Conservation (phyloP, 2,329 filamentous ascomycete genomes). For the Verticillium nonalfalfae region DNA sequence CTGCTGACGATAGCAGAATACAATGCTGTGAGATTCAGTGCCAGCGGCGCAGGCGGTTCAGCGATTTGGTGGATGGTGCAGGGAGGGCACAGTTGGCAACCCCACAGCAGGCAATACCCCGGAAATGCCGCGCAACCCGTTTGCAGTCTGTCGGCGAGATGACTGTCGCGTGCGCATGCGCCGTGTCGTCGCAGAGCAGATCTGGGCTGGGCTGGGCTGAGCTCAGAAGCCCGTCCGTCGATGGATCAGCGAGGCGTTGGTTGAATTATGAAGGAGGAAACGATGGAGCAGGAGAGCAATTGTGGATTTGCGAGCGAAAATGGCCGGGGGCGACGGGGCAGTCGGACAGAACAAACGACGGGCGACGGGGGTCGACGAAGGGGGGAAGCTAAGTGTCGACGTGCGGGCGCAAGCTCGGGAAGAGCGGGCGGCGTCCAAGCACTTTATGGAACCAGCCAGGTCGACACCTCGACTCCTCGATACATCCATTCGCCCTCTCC, state of each 20-base stretch:
- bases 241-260: background rate
- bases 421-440: background rate
- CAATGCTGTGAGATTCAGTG: background rate
- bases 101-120: background rate
- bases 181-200: background rate
- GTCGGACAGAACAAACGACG: background rate
- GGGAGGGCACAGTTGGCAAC: background rate
- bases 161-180: background rate
- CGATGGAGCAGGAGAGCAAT: background rate
- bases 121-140: background rate
- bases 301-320: background rate
- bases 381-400: background rate
- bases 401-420: constrained; percentile 2
- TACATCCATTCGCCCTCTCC: background rate
- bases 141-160: background rate
- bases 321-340: background rate
- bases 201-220: background rate
- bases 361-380: background rate
- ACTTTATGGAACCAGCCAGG: background rate
- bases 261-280: background rate
- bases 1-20: constrained; percentile 3
- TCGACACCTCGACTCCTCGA: background rate
- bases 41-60: background rate
- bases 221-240: background rate
- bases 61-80: background rate